Conservation (phyloP, 1,139 yeast species). For the Suzukiozyma palmioleophila region DNA sequence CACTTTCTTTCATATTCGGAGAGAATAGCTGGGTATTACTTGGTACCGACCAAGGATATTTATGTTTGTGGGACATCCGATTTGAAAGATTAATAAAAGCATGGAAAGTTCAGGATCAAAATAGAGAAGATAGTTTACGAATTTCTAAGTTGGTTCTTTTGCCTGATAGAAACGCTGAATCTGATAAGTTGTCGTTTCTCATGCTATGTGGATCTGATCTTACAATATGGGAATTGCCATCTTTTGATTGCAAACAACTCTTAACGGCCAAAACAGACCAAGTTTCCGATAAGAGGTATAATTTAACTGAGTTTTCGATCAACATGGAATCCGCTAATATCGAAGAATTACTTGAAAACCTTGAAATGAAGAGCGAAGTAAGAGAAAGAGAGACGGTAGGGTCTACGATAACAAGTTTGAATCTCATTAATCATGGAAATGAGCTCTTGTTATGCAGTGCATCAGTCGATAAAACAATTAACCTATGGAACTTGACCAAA, state of each 20-base stretch:
- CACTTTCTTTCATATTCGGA: constrained; percentile 59
- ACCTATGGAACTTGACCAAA: constrained; percentile 29
- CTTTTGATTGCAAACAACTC: constrained; percentile 58
- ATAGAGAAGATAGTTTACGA: constrained; percentile 9
- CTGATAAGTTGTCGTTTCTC: constrained; percentile 7
- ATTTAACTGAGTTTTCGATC: constrained; percentile 5
- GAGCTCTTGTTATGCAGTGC: constrained; percentile 20
- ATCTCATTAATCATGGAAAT: constrained; percentile 2
- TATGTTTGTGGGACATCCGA: constrained; percentile 80
- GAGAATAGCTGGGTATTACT: constrained; percentile 55
- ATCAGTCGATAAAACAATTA: constrained; percentile 22
- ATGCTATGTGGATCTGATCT: constrained; percentile 51
- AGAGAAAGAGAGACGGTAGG: constrained; percentile 5
- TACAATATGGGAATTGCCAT: constrained; percentile 74
- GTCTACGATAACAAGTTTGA: constrained; percentile 1
- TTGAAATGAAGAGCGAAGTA: constrained; percentile 7
- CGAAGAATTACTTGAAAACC: constrained; percentile 8
- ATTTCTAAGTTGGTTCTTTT: constrained; percentile 11
- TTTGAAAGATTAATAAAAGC: constrained; percentile 57
- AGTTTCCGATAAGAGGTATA: constrained; percentile 7
- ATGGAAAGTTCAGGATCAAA: constrained; percentile 49
- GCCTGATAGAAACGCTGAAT: constrained; percentile 1
- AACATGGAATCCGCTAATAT: constrained; percentile 5
- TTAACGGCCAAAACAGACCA: constrained; percentile 18
- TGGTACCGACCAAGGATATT: constrained; percentile 71